phyloP scores from a whole-genome alignment of 2,329 filamentous ascomycete species.

The Talaromyces islandicus region DNA sequence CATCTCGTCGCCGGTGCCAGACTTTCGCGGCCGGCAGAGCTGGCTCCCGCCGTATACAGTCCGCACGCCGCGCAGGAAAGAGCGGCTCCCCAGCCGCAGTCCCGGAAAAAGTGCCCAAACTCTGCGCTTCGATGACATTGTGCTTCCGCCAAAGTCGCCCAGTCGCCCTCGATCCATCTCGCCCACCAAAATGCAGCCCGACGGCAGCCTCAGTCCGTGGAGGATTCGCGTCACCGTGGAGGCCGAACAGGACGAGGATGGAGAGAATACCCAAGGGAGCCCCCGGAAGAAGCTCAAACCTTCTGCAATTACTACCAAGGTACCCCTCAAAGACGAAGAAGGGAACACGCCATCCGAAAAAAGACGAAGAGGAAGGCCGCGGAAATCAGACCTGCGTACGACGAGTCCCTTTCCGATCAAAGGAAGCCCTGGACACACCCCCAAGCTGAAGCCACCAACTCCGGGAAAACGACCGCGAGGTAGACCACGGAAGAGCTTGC shows the following conservation, averaged over 20 bases:
- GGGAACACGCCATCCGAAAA: slow-evolving; percentile 32
- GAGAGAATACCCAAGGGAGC: slow-evolving; percentile 21
- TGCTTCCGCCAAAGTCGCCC: slow-evolving; percentile 34
- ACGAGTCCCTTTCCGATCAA: slow-evolving; percentile 29
- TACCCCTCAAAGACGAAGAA: slow-evolving; percentile 36
- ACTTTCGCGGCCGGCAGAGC: slow-evolving; percentile 32
- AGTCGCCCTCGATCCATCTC: slow-evolving; percentile 26
- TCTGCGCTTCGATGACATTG: slow-evolving; percentile 36
- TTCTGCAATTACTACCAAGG: slow-evolving; percentile 32
- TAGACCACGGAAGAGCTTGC: slow-evolving; percentile 31
- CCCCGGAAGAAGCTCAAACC: slow-evolving; percentile 25
- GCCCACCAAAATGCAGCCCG: slow-evolving; percentile 31
- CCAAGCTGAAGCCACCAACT: slow-evolving; percentile 22
- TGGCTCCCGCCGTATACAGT: slow-evolving; percentile 33
- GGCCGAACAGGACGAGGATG: slow-evolving; percentile 39
- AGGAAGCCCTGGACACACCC: slow-evolving; percentile 26
- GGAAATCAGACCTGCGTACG: slow-evolving; percentile 32
- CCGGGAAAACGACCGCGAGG: slow-evolving; percentile 30
- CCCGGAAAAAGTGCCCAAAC: slow-evolving; percentile 33
- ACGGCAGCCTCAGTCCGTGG: slow-evolving; percentile 42
- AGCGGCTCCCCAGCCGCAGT: slow-evolving; percentile 27
- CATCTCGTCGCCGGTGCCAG: slow-evolving; percentile 36
- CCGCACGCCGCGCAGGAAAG: slow-evolving; percentile 29
- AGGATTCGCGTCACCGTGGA: slow-evolving; percentile 44
- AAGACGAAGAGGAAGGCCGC: slow-evolving; percentile 36